A percentile compares a stretch with the other conserved stretches of the same genome.
These are phyloP conservation scores for Colletotrichum incanum DNA, from an alignment of 2,329 filamentous ascomycete genomes.

Conservation along the genomic window DNA sequence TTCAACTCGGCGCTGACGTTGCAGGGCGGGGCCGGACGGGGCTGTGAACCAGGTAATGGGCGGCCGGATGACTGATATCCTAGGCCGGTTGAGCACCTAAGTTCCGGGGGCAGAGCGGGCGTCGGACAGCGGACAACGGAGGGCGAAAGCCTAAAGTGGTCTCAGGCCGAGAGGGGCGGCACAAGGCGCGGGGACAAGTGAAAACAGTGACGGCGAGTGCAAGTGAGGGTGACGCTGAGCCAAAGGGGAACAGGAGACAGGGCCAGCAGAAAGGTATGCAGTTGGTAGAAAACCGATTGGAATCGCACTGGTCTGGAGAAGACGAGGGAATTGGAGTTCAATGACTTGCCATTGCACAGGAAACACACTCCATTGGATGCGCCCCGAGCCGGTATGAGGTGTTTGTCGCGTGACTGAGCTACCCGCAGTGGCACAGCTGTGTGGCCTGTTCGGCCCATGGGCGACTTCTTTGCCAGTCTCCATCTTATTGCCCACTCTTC, in stretches of 20 bases:
- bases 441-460: constrained; percentile 28
- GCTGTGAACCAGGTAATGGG: constrained; percentile 4
- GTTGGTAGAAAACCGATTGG: constrained; percentile 30
- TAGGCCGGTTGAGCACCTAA: constrained; percentile 16
- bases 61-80: constrained; percentile 5
- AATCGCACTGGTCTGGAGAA: constrained; percentile 9
- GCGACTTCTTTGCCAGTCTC: constrained; percentile 16
- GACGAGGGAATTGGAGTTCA: constrained; percentile 13
- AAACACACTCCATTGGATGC: constrained; percentile 25
- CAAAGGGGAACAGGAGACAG: constrained; percentile 16
- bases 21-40: constrained; percentile 25
- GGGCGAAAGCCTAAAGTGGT: constrained; percentile 17
- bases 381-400: constrained; percentile 22
- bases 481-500: constrained; percentile 33
- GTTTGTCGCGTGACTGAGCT: constrained; percentile 41
- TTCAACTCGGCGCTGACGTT: constrained; percentile 31
- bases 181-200: constrained; percentile 15
- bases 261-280: constrained; percentile 4
- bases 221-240: constrained; percentile 2
- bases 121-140: constrained; percentile 1
- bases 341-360: constrained; percentile 16
- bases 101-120: background rate
- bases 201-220: constrained; percentile 12
- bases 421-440: constrained; percentile 36
- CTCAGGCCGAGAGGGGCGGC: background rate